Conservation (phyloP, 192 early-diverging fungal genomes). For the Coemansia sp. region DNA sequence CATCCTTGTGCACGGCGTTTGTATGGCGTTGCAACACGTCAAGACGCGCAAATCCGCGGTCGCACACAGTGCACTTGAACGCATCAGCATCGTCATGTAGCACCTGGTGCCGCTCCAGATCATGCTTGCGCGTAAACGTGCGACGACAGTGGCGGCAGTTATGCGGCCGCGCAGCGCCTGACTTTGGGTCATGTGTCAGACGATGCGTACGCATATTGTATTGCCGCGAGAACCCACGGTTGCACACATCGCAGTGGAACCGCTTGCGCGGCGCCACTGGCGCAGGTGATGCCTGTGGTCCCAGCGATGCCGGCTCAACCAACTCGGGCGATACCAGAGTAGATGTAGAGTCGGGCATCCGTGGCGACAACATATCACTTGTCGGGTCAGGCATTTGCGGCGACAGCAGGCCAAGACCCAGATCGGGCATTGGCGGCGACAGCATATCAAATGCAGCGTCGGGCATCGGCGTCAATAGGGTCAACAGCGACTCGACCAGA, state of each 20-base stretch:
- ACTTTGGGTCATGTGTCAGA: constrained; percentile 64
- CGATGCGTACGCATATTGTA: constrained; percentile 86
- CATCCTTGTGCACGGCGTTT: constrained; percentile 35
- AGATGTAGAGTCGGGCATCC: constrained; percentile 2
- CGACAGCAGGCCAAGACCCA: neutral
- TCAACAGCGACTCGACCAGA: constrained; percentile 42
- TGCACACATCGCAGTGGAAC: constrained; percentile 60
- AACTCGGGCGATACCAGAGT: neutral
- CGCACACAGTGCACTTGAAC: constrained; percentile 56
- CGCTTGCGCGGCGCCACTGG: neutral
- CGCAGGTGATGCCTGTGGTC: neutral
- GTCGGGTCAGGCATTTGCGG: neutral
- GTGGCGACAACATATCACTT: neutral
- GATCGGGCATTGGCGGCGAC: constrained; percentile 14
- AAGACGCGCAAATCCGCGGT: constrained; percentile 53
- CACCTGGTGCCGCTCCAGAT: constrained; percentile 67
- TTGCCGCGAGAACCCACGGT: constrained; percentile 70
- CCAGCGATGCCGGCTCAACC: neutral
- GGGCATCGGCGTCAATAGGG: constrained; percentile 29
- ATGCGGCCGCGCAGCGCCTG: constrained; percentile 55
- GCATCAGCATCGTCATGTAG: constrained; percentile 54
- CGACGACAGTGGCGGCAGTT: constrained; percentile 58
- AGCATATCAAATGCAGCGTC: constrained; percentile 9
- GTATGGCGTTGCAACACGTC: constrained; percentile 57
- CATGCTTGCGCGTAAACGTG: constrained; percentile 79